Evolutionary conservation across 1,284 basidiomycete species (phyloP), one percentile per base, ranked within the genome.

Genomic region (Moesziomyces globuligerus): DNA sequence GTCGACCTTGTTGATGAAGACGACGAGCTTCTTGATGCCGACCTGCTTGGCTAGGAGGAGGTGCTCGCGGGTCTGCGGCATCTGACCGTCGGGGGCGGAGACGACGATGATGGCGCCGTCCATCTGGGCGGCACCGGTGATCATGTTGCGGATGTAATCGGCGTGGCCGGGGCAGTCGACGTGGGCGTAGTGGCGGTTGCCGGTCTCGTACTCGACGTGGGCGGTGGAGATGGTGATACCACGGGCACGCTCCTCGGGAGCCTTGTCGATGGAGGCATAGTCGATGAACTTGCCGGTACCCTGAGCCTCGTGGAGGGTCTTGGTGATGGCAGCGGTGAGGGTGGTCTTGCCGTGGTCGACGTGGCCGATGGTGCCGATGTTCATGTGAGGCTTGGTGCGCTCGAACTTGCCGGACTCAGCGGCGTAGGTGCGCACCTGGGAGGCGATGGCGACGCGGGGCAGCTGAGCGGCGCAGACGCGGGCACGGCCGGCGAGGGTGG

Each of bases 1-100:
- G 86, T 99, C 96, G 70, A 98, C 90, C 86, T 98, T 97, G 91
- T 98, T 99, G 84, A 99, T 94, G 87, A 98, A 99, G 74, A 99
- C 96, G 70, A 98, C 93, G 39, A 99, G 89, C 85, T 91, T 93
- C 86, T 96, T 95, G 84, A 99, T 92, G 76, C 96, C 96, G 76
- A 98, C 94, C 86, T 99, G 96, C 82, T 93, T 92, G 77, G 95
- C 95, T 55, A 99, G 89, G 47, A 98, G 89, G 75, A 99, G 85
- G 85, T 99, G 96, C 86, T 99, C 96, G 78, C 95, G 90, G 54
- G 96, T 99, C 85, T 98, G 96, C 55, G 96, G 96, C 96, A 99
- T 99, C 85, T 98, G 94, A 78, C 96, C 96, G 83, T 99, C 96
- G 24, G 93, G 96, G 21, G 96, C 96, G 51, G 96, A 97, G 37